These are phyloP conservation scores for Coemansia sp. DNA, from an alignment of 192 early-diverging fungal species.

Conservation along the genomic window DNA sequence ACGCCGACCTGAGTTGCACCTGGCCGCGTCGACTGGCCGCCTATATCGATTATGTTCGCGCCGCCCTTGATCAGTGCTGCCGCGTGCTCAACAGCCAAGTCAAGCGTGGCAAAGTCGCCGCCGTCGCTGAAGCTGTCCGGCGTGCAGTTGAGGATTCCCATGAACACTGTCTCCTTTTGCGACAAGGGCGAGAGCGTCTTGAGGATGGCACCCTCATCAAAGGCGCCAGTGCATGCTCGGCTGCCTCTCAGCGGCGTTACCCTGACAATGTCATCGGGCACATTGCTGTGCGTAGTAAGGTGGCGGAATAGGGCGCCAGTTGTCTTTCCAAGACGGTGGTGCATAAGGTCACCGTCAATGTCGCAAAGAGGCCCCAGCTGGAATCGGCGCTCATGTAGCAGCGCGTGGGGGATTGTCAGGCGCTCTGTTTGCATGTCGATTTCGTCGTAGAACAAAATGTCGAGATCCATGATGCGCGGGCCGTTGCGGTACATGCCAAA, in stretches of 20 bases:
- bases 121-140: conserved; percentile 98
- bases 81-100: conserved; percentile 70
- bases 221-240: conserved; percentile 7
- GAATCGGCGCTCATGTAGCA: conserved; percentile 92
- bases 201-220: conserved; percentile 46
- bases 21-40: conserved; percentile 93
- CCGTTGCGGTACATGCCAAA: conserved; percentile 74
- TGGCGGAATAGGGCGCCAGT: conserved; percentile 64
- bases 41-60: conserved; percentile 94
- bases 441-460: conserved; percentile 93
- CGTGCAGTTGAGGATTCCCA: conserved; percentile 98
- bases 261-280: conserved; percentile 52
- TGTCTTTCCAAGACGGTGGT: conserved; percentile 86
- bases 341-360: conserved; percentile 87
- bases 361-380: conserved; percentile 93
- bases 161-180: conserved; percentile 71
- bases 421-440: conserved; percentile 64
- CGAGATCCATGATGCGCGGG: conserved; percentile 93
- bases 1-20: conserved; percentile 71
- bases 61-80: conserved; percentile 71
- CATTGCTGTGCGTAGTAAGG: conserved; percentile 56
- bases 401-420: conserved; percentile 88
- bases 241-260: conserved; percentile 50
- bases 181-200: conserved; percentile 57
- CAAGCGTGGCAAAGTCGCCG: conserved; percentile 66